Percentiles rank a stretch among this genome's conserved stretches.
Conservation (phyloP, 768 basidiomycete genomes). For the Lentinus tigrinus region DNA sequence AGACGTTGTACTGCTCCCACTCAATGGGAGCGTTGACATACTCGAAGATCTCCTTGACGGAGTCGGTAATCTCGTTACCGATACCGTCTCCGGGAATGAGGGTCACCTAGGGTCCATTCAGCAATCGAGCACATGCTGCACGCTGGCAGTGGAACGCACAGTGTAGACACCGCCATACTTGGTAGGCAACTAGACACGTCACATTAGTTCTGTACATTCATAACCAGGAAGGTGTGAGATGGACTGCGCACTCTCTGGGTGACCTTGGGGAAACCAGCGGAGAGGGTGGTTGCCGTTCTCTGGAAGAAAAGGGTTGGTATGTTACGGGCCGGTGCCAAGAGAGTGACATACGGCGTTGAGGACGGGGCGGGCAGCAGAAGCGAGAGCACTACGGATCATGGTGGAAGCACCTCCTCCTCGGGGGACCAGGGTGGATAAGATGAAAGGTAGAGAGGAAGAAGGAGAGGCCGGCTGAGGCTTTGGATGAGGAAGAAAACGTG, state of each 20-base stretch:
- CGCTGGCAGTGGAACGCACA: conserved; percentile 42
- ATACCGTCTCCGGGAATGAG: conserved; percentile 98
- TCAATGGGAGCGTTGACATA: conserved; percentile 97
- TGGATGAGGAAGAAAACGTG: conserved; percentile 17
- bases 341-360: conserved; percentile 49
- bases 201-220: not conserved
- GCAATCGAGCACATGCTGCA: not conserved
- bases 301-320: conserved; percentile 28
- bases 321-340: conserved; percentile 2
- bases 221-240: not conserved
- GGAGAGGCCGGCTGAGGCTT: conserved; percentile 18
- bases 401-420: conserved; percentile 17
- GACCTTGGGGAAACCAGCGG: conserved; percentile 77
- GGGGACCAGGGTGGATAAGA: conserved; percentile 1
- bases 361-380: conserved; percentile 54
- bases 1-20: conserved; percentile 98
- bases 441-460: not conserved
- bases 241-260: conserved; percentile 57
- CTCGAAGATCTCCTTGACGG: conserved; percentile 98
- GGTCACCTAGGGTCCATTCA: conserved; percentile 61
- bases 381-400: conserved; percentile 70
- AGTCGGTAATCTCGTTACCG: conserved; percentile 95
- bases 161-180: conserved; percentile 95
- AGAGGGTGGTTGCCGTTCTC: conserved; percentile 74
- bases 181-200: conserved; percentile 59